A percentile compares a stretch with the other conserved stretches of the same genome.
Evolutionary conservation across 2,329 filamentous ascomycete genomes (phyloP).

Genomic region (Botrytis fabae): DNA sequence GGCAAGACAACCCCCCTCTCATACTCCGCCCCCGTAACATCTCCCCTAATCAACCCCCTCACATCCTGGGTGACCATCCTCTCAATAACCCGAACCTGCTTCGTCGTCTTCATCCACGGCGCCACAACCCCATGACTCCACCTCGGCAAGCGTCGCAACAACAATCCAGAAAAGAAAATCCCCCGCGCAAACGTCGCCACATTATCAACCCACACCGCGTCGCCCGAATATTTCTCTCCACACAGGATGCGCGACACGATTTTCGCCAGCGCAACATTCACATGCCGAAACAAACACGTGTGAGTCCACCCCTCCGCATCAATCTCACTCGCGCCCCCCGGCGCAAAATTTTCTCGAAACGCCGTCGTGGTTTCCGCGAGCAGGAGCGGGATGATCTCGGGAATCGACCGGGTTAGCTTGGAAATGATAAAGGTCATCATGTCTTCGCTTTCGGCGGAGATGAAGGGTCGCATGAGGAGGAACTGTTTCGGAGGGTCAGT

Average conservation of each 20-base stretch:
- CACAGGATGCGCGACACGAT: not conserved
- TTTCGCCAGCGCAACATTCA: constrained; percentile 5
- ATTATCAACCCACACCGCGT: not conserved
- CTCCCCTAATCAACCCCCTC: not conserved
- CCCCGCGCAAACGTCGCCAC: constrained; percentile 13
- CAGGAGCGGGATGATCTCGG: constrained; percentile 3
- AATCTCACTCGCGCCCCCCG: not conserved
- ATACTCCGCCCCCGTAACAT: not conserved
- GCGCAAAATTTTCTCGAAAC: constrained; percentile 4
- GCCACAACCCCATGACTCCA: constrained; percentile 5
- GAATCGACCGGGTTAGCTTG: constrained; percentile 2
- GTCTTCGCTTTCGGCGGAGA: constrained; percentile 14
- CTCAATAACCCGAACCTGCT: not conserved
- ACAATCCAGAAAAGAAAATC: constrained; percentile 7
- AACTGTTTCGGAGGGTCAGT: not conserved
- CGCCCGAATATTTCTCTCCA: constrained; percentile 9
- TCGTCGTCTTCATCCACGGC: constrained; percentile 7
- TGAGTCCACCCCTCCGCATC: constrained; percentile 1
- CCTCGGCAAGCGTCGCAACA: not conserved
- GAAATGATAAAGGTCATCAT: not conserved
- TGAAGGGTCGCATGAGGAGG: constrained; percentile 3
- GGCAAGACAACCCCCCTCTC: not conserved
- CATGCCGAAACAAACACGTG: not conserved
- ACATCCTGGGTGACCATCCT: not conserved
- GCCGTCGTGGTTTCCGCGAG: not conserved